Evolutionary conservation across 163 green algal genomes (phyloP), one percentile per base, ranked within the genome.

Genomic region (Scenedesmus sp.): DNA sequence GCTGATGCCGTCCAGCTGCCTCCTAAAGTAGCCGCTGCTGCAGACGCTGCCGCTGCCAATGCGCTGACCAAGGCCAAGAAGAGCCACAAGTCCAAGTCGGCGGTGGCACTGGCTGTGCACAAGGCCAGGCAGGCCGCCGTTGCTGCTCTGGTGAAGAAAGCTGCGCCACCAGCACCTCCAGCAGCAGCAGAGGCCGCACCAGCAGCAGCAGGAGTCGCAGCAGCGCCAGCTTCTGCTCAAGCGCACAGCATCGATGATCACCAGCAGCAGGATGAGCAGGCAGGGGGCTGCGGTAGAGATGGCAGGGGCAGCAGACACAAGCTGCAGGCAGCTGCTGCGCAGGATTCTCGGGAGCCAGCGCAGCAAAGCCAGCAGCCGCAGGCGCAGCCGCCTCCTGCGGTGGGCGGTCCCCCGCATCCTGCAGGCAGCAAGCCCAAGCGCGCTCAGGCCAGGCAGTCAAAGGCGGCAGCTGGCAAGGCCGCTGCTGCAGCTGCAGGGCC

Each of bases 151-250:
- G 40, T 76, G 65, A 22, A 22, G 7, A 76, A 40, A 40, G 30
- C 30, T 40, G 65, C 65, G 12, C 7, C 79, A 43, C 20, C 79
- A 43, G 43, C 43, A 84, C 30, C 44, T 73, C 42, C 46, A 73
- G 30, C 26, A 86, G 49, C 46, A 51, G 46, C 30, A 72, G 59
- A 26, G 44, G 59, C 30, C 46, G 80, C 80, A 73, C 46, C 85
- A 90, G 40, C 43, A 76, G 68, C 68, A 84, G 44, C 85, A 90
- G 40, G 68, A 90, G 3, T 42, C 73, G 70, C 85, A 84, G 12
- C 56, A 24, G 78, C 30, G 30, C 37, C 73, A 82, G 78, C 40
- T 40, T 10, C 7, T 56, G 35, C 78, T 24, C 81, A 73, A 26
- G 80, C 35, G 44, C 44, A 73, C 81, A 76, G 44, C 30, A 49